Percentiles rank a stretch among this genome's conserved stretches.
These are phyloP conservation scores for Suillus lakei DNA, from an alignment of 768 basidiomycete species.

Conservation along the genomic window DNA sequence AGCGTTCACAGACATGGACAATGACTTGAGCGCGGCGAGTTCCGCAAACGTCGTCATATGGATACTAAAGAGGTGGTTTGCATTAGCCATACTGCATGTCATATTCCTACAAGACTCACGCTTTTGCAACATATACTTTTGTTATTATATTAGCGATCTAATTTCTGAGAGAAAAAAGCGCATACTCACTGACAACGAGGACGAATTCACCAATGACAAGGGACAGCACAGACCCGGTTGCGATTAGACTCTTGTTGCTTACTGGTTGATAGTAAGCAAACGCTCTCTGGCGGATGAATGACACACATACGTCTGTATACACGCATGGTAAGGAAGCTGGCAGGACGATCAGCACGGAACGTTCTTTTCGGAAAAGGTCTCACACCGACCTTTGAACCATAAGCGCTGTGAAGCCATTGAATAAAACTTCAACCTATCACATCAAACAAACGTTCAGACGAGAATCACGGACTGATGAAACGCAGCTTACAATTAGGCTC, in stretches of 20 bases:
- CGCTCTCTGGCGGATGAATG: not conserved
- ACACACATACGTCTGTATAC: constrained; percentile 50
- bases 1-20: constrained; percentile 58
- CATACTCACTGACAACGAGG: constrained; percentile 18
- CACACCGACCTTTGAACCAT: constrained; percentile 46
- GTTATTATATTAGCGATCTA: constrained; percentile 11
- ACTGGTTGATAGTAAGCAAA: constrained; percentile 37
- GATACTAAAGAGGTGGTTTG: constrained; percentile 37
- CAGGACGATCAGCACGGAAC: not conserved
- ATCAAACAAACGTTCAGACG: constrained; percentile 12
- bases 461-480: not conserved
- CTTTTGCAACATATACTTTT: constrained; percentile 40
- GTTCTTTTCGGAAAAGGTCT: not conserved
- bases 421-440: constrained; percentile 50
- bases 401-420: constrained; percentile 53
- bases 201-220: constrained; percentile 46
- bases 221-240: constrained; percentile 36
- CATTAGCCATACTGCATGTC: constrained; percentile 9
- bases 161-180: not conserved
- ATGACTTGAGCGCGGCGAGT: constrained; percentile 50
- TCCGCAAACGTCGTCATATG: constrained; percentile 44
- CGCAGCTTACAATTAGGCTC: constrained; percentile 31
- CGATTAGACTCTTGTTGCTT: constrained; percentile 49
- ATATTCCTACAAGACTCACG: constrained; percentile 32
- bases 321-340: constrained; percentile 53